Base-by-base conservation (phyloP, 805 yeast species). In the Pichia nanzhaoensis region DNA sequence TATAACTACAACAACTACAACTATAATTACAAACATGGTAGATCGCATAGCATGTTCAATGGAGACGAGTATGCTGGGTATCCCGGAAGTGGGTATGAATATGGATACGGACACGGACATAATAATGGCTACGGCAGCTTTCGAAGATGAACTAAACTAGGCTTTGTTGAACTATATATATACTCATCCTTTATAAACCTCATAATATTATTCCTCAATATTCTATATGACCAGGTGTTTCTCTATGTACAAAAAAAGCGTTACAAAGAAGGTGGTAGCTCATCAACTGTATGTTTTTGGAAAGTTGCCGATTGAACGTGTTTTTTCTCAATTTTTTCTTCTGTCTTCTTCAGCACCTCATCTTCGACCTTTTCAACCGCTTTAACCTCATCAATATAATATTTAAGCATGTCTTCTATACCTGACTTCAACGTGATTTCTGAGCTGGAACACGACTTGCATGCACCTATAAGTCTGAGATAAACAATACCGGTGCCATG, bases 391-490 rank as follows among this genome's bases (percentile, higher is more conserved):
- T 95, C 99, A 33, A 95, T 91, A 61, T 93, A 93, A 66, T 91
- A 96, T 70, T 79, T 88, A 60, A 93, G 72, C 99, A 93, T 93
- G n/a, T 90, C 78, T 64, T 93, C 97, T 49, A 93, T 93, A 28
- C 99, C 99, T 56, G 89, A 80, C 66, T 90, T 91, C 59, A 93
- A 71, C 1, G 99, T 93, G 52, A 89, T 93, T 51, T 87, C 87
- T 58, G 95, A 84, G 7, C 89, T 74, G 4, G 95, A 88, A 56
- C 99, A 93, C 2, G 95, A 77, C 44, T 95, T 82, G 67, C 99
- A 93, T 7, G 99, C 98, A 40, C 99, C 99, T 56, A 87, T 90
- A 38, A 93, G 70, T 61, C 85, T 88, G 55, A 93, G 76, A 61
- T 78, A 85, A 6, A 95, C 98, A 13, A 84, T 80, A 1, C 99